Percentiles rank a stretch among this genome's conserved stretches.
These are phyloP conservation scores for Pleurotus citrinopileatus DNA, from an alignment of 768 basidiomycete genomes.

Conservation along the genomic window DNA sequence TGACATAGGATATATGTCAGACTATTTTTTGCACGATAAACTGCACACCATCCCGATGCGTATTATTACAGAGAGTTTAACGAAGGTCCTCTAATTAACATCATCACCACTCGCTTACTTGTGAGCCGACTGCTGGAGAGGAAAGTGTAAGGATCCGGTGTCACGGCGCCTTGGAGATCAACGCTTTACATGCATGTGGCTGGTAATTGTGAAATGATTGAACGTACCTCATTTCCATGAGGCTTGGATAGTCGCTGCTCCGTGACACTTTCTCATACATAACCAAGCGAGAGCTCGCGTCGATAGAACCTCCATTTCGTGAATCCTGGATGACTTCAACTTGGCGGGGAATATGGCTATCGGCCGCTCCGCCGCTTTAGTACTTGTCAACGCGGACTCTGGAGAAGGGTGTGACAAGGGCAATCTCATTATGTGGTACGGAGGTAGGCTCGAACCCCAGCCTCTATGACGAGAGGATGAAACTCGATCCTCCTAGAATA, in stretches of 20 bases:
- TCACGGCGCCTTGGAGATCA: no score
- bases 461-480: no score
- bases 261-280: neutral
- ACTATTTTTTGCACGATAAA: neutral
- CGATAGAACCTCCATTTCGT: slow-evolving; percentile 66
- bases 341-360: slow-evolving; percentile 46
- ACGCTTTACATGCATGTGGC: no score
- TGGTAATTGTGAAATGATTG: no score
- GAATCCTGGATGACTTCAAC: slow-evolving; percentile 72
- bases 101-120: no score
- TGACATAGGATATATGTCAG: neutral
- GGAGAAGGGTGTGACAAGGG: slow-evolving; percentile 62
- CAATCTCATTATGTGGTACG: slow-evolving; percentile 77
- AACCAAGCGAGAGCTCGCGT: slow-evolving; percentile 67
- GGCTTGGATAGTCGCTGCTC: slow-evolving; percentile 16
- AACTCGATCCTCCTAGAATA: no score
- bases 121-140: no score
- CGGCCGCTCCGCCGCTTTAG: slow-evolving; percentile 64
- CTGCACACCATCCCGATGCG: no score
- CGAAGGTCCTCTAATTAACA: no score
- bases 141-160: no score
- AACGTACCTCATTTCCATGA: slow-evolving; percentile 74
- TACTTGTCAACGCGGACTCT: slow-evolving; percentile 81
- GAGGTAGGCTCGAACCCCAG: no score
- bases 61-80: no score